Conservation (phyloP, 768 basidiomycete genomes). For the Calocybe cyanea region DNA sequence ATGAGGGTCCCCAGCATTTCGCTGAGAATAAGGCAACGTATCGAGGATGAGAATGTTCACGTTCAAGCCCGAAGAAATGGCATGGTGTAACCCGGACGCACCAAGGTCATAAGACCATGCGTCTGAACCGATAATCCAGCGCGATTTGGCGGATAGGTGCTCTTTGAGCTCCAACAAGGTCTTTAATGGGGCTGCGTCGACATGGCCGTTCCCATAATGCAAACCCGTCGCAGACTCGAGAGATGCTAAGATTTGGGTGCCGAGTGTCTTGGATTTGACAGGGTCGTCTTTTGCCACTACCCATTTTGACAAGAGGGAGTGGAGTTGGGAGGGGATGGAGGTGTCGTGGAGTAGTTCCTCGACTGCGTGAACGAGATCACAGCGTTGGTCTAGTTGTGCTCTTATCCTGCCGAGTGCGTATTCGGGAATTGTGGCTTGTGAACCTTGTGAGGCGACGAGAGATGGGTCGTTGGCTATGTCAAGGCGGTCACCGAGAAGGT, state of each 20-base stretch:
- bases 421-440: constrained; percentile 85
- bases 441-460: constrained; percentile 64
- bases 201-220: constrained; percentile 14
- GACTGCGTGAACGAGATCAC: constrained; percentile 59
- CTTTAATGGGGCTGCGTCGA: too few relatives aligned
- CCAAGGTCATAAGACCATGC: constrained; percentile 98
- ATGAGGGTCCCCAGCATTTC: constrained; percentile 62
- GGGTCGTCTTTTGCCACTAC: constrained; percentile 69
- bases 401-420: constrained; percentile 91
- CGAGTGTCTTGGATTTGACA: constrained; percentile 54
- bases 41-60: constrained; percentile 96
- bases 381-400: constrained; percentile 74
- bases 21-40: constrained; percentile 81
- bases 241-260: constrained; percentile 49
- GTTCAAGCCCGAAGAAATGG: constrained; percentile 85
- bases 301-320: constrained; percentile 79
- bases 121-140: constrained; percentile 98
- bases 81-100: constrained; percentile 91
- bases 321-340: constrained; percentile 50
- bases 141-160: constrained; percentile 64
- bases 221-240: constrained; percentile 39
- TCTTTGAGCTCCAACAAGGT: constrained; percentile 52
- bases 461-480: constrained; percentile 84
- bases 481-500: constrained; percentile 75
- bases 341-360: constrained; percentile 59